phyloP scores from a whole-genome alignment of 805 yeast genomes.

The Blastobotrys parvus region DNA sequence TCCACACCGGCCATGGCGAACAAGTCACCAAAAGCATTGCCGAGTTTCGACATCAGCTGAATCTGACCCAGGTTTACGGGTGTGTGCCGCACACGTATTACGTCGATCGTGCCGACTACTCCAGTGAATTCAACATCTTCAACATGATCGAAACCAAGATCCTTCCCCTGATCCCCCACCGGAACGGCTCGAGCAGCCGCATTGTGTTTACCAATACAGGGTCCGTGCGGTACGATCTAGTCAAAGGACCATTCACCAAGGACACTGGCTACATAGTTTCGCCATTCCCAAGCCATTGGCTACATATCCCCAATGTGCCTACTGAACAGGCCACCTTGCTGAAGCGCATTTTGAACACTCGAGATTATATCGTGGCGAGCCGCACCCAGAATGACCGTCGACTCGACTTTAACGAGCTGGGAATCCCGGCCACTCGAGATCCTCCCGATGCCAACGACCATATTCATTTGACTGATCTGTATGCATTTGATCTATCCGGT shows the following conservation, averaged over 20 bases:
- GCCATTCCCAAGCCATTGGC: slow-evolving; percentile 81
- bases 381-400: background rate
- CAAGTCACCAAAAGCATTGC: slow-evolving; percentile 38
- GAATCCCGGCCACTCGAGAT: slow-evolving; percentile 11
- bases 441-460: background rate
- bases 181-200: slow-evolving; percentile 31
- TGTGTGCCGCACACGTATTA: slow-evolving; percentile 58
- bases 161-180: slow-evolving; percentile 34
- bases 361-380: slow-evolving; percentile 34
- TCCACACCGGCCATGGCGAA: slow-evolving; percentile 51
- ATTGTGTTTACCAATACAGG: slow-evolving; percentile 76
- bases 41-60: slow-evolving; percentile 38
- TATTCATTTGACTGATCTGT: background rate
- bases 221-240: slow-evolving; percentile 76
- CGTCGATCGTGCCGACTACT: slow-evolving; percentile 58
- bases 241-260: slow-evolving; percentile 72
- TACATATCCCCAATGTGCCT: slow-evolving; percentile 50
- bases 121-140: slow-evolving; percentile 49
- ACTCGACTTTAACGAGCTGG: slow-evolving; percentile 14
- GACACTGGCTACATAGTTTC: slow-evolving; percentile 78
- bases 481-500: background rate
- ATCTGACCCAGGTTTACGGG: slow-evolving; percentile 52
- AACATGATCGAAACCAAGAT: slow-evolving; percentile 50
- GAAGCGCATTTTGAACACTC: slow-evolving; percentile 48
- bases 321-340: slow-evolving; percentile 46